phyloP scores from a whole-genome alignment of 345 rosid species.

The Eucalyptus marginata region DNA sequence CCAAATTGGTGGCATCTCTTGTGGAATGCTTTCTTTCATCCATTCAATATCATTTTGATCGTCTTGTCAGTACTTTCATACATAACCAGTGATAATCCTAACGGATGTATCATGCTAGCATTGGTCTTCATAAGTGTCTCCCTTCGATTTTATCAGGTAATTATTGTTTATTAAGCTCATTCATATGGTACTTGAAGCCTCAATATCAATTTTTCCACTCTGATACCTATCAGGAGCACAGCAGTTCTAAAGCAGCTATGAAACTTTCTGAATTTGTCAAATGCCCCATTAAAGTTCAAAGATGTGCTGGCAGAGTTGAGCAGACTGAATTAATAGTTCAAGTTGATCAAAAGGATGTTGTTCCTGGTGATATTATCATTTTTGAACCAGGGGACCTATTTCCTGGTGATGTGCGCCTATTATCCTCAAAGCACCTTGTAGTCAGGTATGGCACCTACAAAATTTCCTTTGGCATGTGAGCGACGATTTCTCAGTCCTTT shows the following conservation, averaged over 20 bases:
- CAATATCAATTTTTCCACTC: neutral
- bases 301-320: slow-evolving; percentile 61
- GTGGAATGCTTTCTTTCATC: slow-evolving; percentile 64
- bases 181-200: neutral
- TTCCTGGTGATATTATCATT: slow-evolving; percentile 61
- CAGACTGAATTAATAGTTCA: slow-evolving; percentile 61
- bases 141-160: slow-evolving; percentile 58
- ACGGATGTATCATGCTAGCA: slow-evolving; percentile 55
- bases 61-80: slow-evolving; percentile 50
- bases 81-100: slow-evolving; percentile 49
- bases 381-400: slow-evolving; percentile 69
- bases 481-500: neutral
- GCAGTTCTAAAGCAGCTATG: slow-evolving; percentile 77
- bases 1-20: slow-evolving; percentile 58
- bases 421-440: slow-evolving; percentile 51
- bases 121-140: slow-evolving; percentile 53
- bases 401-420: slow-evolving; percentile 62
- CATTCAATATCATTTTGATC: slow-evolving; percentile 55
- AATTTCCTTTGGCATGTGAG: neutral
- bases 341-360: slow-evolving; percentile 62
- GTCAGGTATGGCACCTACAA: slow-evolving; percentile 31
- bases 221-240: slow-evolving; percentile 24
- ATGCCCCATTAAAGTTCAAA: slow-evolving; percentile 61
- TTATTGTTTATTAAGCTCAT: neutral
- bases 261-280: slow-evolving; percentile 48